Percentiles rank a stretch among this genome's conserved stretches.
Conservation (phyloP, 768 basidiomycete species). For the Dioszegia aurantiaca region DNA sequence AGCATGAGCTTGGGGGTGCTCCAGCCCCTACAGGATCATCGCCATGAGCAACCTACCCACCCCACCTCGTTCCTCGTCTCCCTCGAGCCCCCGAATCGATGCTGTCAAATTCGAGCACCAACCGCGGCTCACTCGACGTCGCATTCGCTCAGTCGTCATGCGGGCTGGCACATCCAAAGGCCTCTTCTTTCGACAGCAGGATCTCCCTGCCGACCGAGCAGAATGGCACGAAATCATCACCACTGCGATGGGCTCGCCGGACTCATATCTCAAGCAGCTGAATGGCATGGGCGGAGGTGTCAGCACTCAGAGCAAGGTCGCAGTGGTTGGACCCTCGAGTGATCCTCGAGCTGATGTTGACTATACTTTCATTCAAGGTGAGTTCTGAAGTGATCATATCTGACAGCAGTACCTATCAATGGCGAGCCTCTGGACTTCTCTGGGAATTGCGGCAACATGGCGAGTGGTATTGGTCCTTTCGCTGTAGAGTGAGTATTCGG, state of each 20-base stretch:
- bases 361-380: conserved; percentile 66
- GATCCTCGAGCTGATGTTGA: conserved; percentile 57
- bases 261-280: conserved; percentile 66
- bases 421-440: conserved; percentile 59
- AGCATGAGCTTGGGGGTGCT: too few species aligned
- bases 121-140: conserved; percentile 4
- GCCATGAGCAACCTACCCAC: conserved; percentile 1
- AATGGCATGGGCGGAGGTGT: conserved; percentile 80
- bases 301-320: conserved; percentile 71
- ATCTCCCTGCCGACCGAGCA: conserved; percentile 58
- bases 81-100: conserved; percentile 2
- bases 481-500: conserved; percentile 63
- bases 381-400: conserved; percentile 49
- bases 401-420: conserved; percentile 19
- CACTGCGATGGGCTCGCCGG: conserved; percentile 78
- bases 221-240: conserved; percentile 66
- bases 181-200: conserved; percentile 61
- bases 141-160: conserved; percentile 51
- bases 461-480: conserved; percentile 70
- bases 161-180: conserved; percentile 78
- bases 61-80: conserved; percentile 1
- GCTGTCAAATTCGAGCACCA: not conserved
- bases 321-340: conserved; percentile 56
- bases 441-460: conserved; percentile 72
- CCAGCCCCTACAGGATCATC: not conserved